Evolutionary conservation across 176 grass and related monocot genomes (phyloP).

Genomic region (Raddia guianensis): DNA sequence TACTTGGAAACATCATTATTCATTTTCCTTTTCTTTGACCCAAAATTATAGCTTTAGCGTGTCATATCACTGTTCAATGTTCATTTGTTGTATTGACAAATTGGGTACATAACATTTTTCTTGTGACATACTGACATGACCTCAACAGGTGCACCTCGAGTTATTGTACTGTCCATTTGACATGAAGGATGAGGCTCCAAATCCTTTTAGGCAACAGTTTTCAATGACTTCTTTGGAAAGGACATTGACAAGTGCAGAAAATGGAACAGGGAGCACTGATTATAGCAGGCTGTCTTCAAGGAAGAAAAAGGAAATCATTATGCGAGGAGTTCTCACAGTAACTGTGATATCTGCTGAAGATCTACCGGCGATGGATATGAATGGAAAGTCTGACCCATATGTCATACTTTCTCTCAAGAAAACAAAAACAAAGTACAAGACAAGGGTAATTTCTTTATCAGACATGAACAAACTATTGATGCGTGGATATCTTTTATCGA

Average conservation of each 20-base stretch:
- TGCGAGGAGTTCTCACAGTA: slow-evolving; percentile 84
- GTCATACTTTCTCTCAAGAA: slow-evolving; percentile 88
- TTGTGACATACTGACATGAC: slow-evolving; percentile 12
- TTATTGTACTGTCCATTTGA: slow-evolving; percentile 78
- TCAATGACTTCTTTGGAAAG: slow-evolving; percentile 93
- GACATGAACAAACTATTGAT: slow-evolving; percentile 7
- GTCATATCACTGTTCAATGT: not conserved
- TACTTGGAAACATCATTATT: slow-evolving; percentile 4
- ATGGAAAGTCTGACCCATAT: slow-evolving; percentile 89
- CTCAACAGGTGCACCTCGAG: slow-evolving; percentile 85
- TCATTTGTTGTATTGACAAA: not conserved
- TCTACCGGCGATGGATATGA: slow-evolving; percentile 88
- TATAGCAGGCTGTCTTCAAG: slow-evolving; percentile 51
- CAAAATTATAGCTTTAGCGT: not conserved
- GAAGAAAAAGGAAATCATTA: slow-evolving; percentile 86
- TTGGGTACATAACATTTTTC: not conserved
- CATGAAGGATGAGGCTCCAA: slow-evolving; percentile 67
- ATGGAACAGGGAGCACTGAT: slow-evolving; percentile 58
- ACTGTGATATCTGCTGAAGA: slow-evolving; percentile 83
- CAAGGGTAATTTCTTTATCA: slow-evolving; percentile 71
- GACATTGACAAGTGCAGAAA: slow-evolving; percentile 59
- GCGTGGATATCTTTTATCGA: not conserved
- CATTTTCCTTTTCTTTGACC: not conserved
- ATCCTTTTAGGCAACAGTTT: slow-evolving; percentile 78
- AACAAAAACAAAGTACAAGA: slow-evolving; percentile 89